Evolutionary conservation across 2,329 filamentous ascomycete genomes (phyloP).

Genomic region (Thielaviopsis ethacetica): DNA sequence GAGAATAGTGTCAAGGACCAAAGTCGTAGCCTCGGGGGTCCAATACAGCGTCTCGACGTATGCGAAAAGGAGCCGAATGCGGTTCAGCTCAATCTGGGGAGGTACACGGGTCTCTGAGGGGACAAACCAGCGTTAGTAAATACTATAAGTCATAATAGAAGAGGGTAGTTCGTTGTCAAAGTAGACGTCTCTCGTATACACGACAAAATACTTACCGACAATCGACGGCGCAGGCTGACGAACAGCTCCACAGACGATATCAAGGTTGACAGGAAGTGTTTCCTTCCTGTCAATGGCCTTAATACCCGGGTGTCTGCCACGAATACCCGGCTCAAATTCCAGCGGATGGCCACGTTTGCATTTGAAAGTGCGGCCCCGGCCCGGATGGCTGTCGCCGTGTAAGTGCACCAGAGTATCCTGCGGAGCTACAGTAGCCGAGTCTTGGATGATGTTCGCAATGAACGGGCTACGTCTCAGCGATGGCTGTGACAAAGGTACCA

Average conservation of each 20-base stretch:
- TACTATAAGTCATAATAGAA: too few relatives aligned
- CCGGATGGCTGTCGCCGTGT: not conserved
- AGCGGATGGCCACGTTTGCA: not conserved
- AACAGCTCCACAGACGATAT: not conserved
- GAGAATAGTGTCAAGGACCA: not conserved
- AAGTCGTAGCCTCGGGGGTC: not conserved
- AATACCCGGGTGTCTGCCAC: not conserved
- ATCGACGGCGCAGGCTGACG: not conserved
- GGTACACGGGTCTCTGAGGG: not conserved
- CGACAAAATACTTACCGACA: not conserved
- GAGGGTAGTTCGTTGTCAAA: not conserved
- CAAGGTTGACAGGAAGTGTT: not conserved
- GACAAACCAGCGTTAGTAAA: not conserved
- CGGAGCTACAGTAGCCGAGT: not conserved
- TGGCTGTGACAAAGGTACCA: not conserved
- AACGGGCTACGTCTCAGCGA: not conserved
- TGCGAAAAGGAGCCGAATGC: not conserved
- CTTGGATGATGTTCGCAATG: not conserved
- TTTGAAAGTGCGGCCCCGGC: not conserved
- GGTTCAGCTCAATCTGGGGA: not conserved
- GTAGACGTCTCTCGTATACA: not conserved
- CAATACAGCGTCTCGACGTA: slow-evolving; percentile 2
- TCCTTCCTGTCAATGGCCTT: not conserved
- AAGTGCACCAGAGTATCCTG: not conserved
- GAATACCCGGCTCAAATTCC: not conserved